Evolutionary conservation across 2,329 filamentous ascomycete species (phyloP), one percentile per base, ranked within the genome.

Genomic region (Torrubiellomyces zombiae): DNA sequence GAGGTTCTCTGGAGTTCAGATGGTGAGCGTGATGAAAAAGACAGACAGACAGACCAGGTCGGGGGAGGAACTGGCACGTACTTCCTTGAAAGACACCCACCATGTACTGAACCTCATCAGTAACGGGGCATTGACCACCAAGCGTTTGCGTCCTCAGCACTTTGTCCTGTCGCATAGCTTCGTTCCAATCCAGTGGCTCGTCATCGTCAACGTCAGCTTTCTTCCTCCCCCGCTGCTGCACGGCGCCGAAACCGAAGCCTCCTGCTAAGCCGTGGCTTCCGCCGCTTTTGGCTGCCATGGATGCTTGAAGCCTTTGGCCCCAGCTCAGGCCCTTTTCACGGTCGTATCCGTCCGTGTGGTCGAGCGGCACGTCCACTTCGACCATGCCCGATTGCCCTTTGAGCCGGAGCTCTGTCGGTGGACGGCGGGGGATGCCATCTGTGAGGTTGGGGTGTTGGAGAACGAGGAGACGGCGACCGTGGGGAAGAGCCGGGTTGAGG

Each of bases 321-420:
- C 82, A 95, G 35, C 69, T 65, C 25, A 89, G 55, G 23, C 82
- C 86, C 55, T 86, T 83, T 36, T 68, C 66, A 36, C 75, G 67
- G 54, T 95, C 83, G 58, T 93, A 95, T 43, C 80, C 75, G 31
- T 48, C 50, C 28, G 60, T 58, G 33, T 72, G 73, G 56, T 74
- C 71, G 38, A 94, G 60, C 4, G 82, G 81, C n/a, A 94, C 66
- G 47, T 98, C 89, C 26, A 95, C 62, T 53, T 98, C 89, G 28
- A 94, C 61, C 55, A 94, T 79, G 28, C 85, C 85, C 0, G 79
- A 69, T 28, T 65, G 56, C 9, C 75, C 67, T 56, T 95, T 98
- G 47, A 93, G 58, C 37, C 86, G 81, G 40, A 95, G 59, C 39
- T 77, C 71, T 10, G 68, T 58, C 8, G 86, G 78, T 13, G 67